These are phyloP conservation scores for Paraphoma chrysanthemicola DNA, from an alignment of 2,329 filamentous ascomycete species.

Conservation along the genomic window DNA sequence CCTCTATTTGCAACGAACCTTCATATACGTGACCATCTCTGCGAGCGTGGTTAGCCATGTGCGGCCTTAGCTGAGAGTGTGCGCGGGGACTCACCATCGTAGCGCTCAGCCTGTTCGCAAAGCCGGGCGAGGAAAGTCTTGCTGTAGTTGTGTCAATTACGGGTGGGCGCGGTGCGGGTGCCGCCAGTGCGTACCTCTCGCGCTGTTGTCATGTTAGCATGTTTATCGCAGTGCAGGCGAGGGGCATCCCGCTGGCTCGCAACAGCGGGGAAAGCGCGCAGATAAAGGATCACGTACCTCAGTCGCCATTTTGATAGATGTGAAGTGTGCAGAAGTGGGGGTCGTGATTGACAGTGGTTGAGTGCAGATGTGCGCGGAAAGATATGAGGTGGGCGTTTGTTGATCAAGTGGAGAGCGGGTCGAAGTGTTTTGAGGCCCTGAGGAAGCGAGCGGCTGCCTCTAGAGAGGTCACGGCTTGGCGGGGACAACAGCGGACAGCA, in stretches of 20 bases:
- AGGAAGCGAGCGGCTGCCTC: constrained; percentile 38
- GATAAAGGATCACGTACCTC: constrained; percentile 62
- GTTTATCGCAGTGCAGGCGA: constrained; percentile 39
- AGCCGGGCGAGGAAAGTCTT: constrained; percentile 99
- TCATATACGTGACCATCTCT: constrained; percentile 99
- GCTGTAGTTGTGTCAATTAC: constrained; percentile 44
- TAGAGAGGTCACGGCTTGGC: constrained; percentile 16
- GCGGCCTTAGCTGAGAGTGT: constrained; percentile 19
- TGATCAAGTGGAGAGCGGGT: constrained; percentile 31
- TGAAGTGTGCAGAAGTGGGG: constrained; percentile 22
- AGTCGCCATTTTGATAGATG: constrained; percentile 62
- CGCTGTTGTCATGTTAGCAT: constrained; percentile 53
- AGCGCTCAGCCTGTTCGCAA: constrained; percentile 99
- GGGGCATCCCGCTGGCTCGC: constrained; percentile 47
- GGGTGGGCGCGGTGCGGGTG: constrained; percentile 12
- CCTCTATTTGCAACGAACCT: constrained; percentile 61
- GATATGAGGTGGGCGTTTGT: constrained; percentile 28
- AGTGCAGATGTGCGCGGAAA: constrained; percentile 32
- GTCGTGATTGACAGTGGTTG: constrained; percentile 18
- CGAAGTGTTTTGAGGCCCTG: constrained; percentile 34
- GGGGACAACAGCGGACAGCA: constrained; percentile 22
- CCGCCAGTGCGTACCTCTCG: constrained; percentile 53
- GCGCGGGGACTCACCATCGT: constrained; percentile 75
- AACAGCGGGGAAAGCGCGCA: constrained; percentile 43
- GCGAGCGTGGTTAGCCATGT: constrained; percentile 44